phyloP scores from a whole-genome alignment of 208 protist genomes.

The Leptomonas seymouri region DNA sequence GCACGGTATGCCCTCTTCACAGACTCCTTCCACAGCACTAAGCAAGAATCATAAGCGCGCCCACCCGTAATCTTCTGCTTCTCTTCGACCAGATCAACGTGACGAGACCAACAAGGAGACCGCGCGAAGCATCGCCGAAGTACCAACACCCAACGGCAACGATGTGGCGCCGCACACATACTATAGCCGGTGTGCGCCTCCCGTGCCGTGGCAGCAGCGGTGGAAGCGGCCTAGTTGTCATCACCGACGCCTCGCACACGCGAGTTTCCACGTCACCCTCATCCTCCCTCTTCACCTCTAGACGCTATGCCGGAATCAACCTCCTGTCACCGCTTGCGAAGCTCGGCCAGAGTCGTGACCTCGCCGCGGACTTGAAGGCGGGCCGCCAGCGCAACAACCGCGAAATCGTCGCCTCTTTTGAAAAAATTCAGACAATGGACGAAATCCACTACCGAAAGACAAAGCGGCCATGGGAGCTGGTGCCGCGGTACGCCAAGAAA shows the following conservation, averaged over 20 bases:
- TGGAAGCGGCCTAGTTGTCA: not conserved
- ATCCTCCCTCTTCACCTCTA: slow-evolving; percentile 28
- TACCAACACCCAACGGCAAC: too few relatives aligned
- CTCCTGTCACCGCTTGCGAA: slow-evolving; percentile 81
- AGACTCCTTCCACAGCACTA: too few relatives aligned
- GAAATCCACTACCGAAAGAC: slow-evolving; percentile 89
- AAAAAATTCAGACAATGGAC: slow-evolving; percentile 83
- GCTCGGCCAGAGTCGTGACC: slow-evolving; percentile 80
- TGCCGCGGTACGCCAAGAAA: slow-evolving; percentile 81
- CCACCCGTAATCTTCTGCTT: too few relatives aligned
- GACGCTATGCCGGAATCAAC: slow-evolving; percentile 57
- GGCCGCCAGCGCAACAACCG: slow-evolving; percentile 78
- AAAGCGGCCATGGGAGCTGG: slow-evolving; percentile 80
- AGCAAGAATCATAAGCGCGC: too few relatives aligned
- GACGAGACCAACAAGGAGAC: too few relatives aligned
- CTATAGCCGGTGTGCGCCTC: slow-evolving; percentile 6
- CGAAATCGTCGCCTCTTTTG: slow-evolving; percentile 80
- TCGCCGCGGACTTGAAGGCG: slow-evolving; percentile 75
- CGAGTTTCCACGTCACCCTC: slow-evolving; percentile 8
- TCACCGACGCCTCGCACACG: not conserved
- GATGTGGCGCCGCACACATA: slow-evolving; percentile 28
- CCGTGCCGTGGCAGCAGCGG: not conserved
- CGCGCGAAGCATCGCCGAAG: too few relatives aligned
- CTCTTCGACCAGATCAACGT: too few relatives aligned
- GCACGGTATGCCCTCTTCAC: slow-evolving; percentile 2